Base-by-base conservation (phyloP, 2,329 filamentous ascomycete species). In the Sclerotinia minor region DNA sequence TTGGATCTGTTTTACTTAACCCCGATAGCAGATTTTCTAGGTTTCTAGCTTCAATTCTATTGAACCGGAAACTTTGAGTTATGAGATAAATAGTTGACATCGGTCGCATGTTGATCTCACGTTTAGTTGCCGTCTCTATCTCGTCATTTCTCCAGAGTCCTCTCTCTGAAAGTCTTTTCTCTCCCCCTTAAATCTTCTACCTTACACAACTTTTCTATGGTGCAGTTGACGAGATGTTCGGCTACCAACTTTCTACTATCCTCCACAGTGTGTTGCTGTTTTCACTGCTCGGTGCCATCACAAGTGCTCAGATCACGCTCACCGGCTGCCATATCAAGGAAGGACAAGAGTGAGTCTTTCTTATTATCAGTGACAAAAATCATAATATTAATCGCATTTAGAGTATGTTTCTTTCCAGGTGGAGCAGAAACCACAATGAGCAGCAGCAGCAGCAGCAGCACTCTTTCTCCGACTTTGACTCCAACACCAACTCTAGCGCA, bases 261-360 rank as follows among this genome's bases (percentile, higher is more conserved):
- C 53, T 55, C 21, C 35, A 29, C 35, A 55, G 53, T 15, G 19
- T 55, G 19, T n/a, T 55, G 29, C 29, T 55, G 9, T n/a, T 35
- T 55, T 55, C 53, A 15, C n/a, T 55, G 29, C 53, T 55, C 53
- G 11, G 29, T 11, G 53, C 29, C 19, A 55, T 35, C 53, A 15
- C 29, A 15, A 35, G 29, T n/a, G 53, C 53, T 55, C 53, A 55
- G 29, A 55, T 55, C 29, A 55, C 29, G 29, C 53, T 55, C 53
- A 55, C 53, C 0, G 53, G 53, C 29, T 55, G 53, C 53, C 53
- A 35, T 19, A n/a, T 55, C 29, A 29, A 55, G 29, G 53, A 55
- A 11, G 53, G 53, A 55, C 53, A 15, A 55, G 53, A 55, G 53
- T 55, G 13, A 55, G 53, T 55, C 53, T 55, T 35, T 35, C 19